These are phyloP conservation scores for Aspergillus fumigatus DNA, from an alignment of 2,329 filamentous ascomycete species.

Conservation along the genomic window DNA sequence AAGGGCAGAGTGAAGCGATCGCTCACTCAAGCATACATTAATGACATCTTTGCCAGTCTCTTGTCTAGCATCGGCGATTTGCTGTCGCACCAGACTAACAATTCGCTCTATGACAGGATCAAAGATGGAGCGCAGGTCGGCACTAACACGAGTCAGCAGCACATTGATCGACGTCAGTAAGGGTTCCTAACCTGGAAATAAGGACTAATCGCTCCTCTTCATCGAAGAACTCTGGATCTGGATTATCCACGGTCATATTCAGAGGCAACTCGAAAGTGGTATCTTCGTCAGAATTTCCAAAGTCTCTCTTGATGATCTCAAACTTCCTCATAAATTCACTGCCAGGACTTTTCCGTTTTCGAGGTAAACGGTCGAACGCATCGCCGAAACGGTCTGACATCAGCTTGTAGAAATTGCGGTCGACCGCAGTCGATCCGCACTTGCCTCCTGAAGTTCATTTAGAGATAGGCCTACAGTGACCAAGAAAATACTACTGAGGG, in stretches of 20 bases:
- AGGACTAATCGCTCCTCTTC: constrained; percentile 6
- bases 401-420: constrained; percentile 28
- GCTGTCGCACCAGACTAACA: too few relatives aligned
- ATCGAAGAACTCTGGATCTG: constrained; percentile 2
- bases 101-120: too few relatives aligned
- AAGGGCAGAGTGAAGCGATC: too few relatives aligned
- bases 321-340: constrained; percentile 27
- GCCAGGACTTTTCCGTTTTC: too few relatives aligned
- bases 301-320: constrained; percentile 28
- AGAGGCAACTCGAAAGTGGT: constrained; percentile 14
- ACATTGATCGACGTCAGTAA: background rate
- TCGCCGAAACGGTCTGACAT: constrained; percentile 26
- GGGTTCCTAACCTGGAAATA: constrained; percentile 2
- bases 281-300: constrained; percentile 14
- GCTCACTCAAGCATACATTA: too few relatives aligned
- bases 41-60: too few relatives aligned
- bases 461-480: too few relatives aligned
- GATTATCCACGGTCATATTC: constrained; percentile 5
- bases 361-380: constrained; percentile 23
- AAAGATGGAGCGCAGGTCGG: too few relatives aligned
- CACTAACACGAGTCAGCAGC: too few relatives aligned
- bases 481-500: too few relatives aligned
- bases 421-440: constrained; percentile 31
- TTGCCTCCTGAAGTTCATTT: constrained; percentile 25
- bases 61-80: too few relatives aligned